Percentiles rank a stretch among this genome's conserved stretches.
phyloP scores from a whole-genome alignment of 2,329 filamentous ascomycete genomes.

The Shiraia bambusicola region DNA sequence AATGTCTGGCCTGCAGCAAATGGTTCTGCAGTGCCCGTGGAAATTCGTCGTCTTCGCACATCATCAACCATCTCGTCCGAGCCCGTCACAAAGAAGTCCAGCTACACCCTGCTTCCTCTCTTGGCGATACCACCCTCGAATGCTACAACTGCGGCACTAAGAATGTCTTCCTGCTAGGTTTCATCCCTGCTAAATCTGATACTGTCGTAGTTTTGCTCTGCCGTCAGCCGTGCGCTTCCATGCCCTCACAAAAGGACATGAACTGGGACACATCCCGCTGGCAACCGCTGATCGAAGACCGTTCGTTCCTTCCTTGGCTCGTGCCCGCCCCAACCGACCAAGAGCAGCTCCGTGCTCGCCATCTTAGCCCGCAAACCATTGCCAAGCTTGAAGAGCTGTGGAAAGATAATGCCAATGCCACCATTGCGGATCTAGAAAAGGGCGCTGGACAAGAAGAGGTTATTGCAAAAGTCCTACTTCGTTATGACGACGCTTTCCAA shows the following conservation, averaged over 20 bases:
- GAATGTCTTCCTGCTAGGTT: slow-evolving; percentile 95
- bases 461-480: slow-evolving; percentile 84
- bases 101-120: slow-evolving; percentile 85
- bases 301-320: slow-evolving; percentile 92
- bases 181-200: slow-evolving; percentile 97
- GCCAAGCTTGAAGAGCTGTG: slow-evolving; percentile 96
- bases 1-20: slow-evolving; percentile 92
- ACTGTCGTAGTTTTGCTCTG: slow-evolving; percentile 96
- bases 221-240: slow-evolving; percentile 92
- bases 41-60: slow-evolving; percentile 95
- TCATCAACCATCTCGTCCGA: slow-evolving; percentile 96
- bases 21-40: slow-evolving; percentile 99
- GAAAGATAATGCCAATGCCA: slow-evolving; percentile 91
- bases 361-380: slow-evolving; percentile 91
- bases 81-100: slow-evolving; percentile 98
- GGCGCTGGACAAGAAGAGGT: slow-evolving; percentile 91
- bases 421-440: slow-evolving; percentile 88
- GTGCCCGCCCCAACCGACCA: slow-evolving; percentile 86
- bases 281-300: slow-evolving; percentile 96
- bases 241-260: slow-evolving; percentile 97
- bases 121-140: slow-evolving; percentile 94
- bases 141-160: slow-evolving; percentile 99
- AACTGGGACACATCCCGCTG: slow-evolving; percentile 98
- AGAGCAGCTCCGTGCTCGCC: slow-evolving; percentile 91
- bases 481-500: slow-evolving; percentile 96